Conservation (phyloP, 768 basidiomycete genomes). For the Pisolithus albus region DNA sequence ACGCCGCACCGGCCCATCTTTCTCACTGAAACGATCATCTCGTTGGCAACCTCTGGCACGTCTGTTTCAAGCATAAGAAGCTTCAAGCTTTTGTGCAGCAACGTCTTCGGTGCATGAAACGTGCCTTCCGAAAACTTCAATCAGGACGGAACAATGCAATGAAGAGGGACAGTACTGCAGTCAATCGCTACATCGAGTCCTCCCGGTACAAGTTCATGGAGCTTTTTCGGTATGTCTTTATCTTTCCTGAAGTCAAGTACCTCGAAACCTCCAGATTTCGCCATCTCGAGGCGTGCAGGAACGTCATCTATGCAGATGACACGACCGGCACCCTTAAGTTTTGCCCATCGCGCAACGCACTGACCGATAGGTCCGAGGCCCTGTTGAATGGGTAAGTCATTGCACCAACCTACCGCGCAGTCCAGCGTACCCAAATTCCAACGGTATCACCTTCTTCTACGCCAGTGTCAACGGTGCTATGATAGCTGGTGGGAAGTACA, state of each 20-base stretch:
- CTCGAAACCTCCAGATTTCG: slow-evolving; percentile 45
- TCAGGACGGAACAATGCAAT: neutral
- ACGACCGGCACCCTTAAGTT: slow-evolving; percentile 60
- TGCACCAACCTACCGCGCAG: neutral
- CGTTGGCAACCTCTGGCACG: slow-evolving; percentile 55
- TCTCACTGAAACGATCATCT: slow-evolving; percentile 40
- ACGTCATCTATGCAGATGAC: slow-evolving; percentile 68
- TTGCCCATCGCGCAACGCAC: slow-evolving; percentile 52
- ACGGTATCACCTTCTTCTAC: slow-evolving; percentile 68
- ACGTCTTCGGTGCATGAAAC: slow-evolving; percentile 65
- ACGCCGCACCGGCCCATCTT: slow-evolving; percentile 59
- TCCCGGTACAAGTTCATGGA: slow-evolving; percentile 54
- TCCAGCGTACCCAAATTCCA: slow-evolving; percentile 56
- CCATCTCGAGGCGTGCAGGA: slow-evolving; percentile 42
- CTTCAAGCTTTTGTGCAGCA: slow-evolving; percentile 63
- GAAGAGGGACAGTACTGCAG: slow-evolving; percentile 30
- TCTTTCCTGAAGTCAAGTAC: slow-evolving; percentile 49
- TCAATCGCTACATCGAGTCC: slow-evolving; percentile 63
- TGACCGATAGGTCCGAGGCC: slow-evolving; percentile 64
- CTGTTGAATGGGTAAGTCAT: slow-evolving; percentile 20
- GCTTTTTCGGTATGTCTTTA: slow-evolving; percentile 40
- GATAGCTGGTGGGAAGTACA: slow-evolving; percentile 67
- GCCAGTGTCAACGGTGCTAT: slow-evolving; percentile 65
- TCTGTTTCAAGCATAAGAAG: slow-evolving; percentile 71
- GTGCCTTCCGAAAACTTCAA: slow-evolving; percentile 30